Percentiles rank a stretch among this genome's conserved stretches.
phyloP scores from a whole-genome alignment of 768 basidiomycete genomes.

The Mycena belliarum region DNA sequence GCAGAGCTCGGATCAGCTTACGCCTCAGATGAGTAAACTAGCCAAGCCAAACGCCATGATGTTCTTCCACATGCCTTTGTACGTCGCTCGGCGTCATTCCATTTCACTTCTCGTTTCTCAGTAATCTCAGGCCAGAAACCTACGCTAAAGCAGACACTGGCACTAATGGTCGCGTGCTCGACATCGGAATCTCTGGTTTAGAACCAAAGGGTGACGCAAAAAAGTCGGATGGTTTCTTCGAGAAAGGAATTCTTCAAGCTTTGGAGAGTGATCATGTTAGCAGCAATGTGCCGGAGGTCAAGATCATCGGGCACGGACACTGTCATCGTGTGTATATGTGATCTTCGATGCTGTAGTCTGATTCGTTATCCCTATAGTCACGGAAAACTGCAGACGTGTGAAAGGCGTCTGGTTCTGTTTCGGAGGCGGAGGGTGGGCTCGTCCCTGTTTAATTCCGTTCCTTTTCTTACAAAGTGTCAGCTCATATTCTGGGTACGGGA shows the following conservation, averaged over 20 bases:
- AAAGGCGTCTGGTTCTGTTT: constrained; percentile 66
- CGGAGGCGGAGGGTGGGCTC: constrained; percentile 11
- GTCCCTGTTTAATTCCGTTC: neutral
- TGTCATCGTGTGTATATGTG: constrained; percentile 77
- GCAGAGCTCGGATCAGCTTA: constrained; percentile 55
- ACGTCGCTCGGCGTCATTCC: constrained; percentile 27
- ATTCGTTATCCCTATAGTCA: too few species aligned
- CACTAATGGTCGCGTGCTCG: constrained; percentile 61
- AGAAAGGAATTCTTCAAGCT: constrained; percentile 74
- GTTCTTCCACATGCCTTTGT: constrained; percentile 99
- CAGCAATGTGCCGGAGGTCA: constrained; percentile 66
- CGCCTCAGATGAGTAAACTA: constrained; percentile 53
- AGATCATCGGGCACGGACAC: constrained; percentile 90
- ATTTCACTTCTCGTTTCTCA: neutral
- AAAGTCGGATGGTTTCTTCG: constrained; percentile 80
- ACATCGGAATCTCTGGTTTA: constrained; percentile 64
- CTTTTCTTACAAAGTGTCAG: constrained; percentile 34
- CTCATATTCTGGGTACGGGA: constrained; percentile 83
- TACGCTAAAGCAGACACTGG: constrained; percentile 72
- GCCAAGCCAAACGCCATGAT: constrained; percentile 95
- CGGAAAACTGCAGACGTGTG: constrained; percentile 85
- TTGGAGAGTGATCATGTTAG: constrained; percentile 67
- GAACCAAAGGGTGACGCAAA: constrained; percentile 66
- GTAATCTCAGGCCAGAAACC: constrained; percentile 65
- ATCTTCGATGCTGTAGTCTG: too few species aligned